Evolutionary conservation across 352 stramenopile species (phyloP).

Genomic region (Phytophthora pinifolia): DNA sequence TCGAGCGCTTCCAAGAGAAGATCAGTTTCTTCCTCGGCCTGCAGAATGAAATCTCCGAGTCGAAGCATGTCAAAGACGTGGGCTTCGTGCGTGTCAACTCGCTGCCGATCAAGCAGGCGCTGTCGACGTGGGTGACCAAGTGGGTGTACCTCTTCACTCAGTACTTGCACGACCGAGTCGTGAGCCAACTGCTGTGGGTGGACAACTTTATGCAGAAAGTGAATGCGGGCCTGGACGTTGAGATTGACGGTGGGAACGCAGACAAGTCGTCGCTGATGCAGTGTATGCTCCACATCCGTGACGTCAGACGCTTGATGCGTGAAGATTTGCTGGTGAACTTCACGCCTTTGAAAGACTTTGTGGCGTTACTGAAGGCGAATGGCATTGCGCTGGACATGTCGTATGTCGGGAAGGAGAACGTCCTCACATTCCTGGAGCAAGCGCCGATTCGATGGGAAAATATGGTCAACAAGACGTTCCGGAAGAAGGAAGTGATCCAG

Average conservation of each 20-base stretch:
- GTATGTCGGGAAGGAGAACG: conserved; percentile 82
- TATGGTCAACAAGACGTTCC: conserved; percentile 93
- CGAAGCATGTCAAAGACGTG: conserved; percentile 86
- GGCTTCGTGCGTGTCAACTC: conserved; percentile 93
- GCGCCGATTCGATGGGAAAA: conserved; percentile 90
- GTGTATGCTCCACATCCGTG: conserved; percentile 89
- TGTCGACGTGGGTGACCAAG: conserved; percentile 94
- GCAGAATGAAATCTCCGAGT: conserved; percentile 89
- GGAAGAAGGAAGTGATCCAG: conserved; percentile 92
- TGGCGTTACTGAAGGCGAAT: conserved; percentile 81
- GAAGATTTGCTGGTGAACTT: conserved; percentile 82
- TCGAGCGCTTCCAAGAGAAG: conserved; percentile 89
- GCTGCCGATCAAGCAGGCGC: conserved; percentile 93
- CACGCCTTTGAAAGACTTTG: conserved; percentile 72
- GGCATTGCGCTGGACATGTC: conserved; percentile 90
- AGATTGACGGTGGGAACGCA: conserved; percentile 42
- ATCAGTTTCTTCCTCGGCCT: conserved; percentile 88
- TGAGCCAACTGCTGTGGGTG: conserved; percentile 84
- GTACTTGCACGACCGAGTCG: conserved; percentile 90
- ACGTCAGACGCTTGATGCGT: conserved; percentile 84
- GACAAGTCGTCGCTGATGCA: conserved; percentile 73
- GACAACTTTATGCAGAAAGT: conserved; percentile 85
- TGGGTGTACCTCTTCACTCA: conserved; percentile 95
- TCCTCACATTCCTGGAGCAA: conserved; percentile 86
- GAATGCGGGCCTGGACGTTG: conserved; percentile 71